Evolutionary conservation across 2,329 filamentous ascomycete genomes (phyloP).

Genomic region (Claviceps quebecensis): DNA sequence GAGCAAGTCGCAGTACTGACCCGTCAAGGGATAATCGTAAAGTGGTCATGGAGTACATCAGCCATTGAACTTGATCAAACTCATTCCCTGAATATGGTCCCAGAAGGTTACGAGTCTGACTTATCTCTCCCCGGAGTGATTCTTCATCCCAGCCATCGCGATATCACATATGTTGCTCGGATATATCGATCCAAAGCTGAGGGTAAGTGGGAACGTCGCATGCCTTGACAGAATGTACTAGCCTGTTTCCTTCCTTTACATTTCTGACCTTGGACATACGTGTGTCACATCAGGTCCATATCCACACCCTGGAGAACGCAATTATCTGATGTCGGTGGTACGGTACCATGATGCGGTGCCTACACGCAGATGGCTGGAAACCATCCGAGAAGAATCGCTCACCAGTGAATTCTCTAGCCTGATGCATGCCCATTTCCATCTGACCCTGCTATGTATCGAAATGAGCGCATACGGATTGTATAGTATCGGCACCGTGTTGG

Average conservation of each 20-base stretch:
- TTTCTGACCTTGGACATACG: not conserved
- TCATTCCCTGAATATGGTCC: not conserved
- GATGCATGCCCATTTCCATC: not conserved
- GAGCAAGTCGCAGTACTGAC: constrained; percentile 12
- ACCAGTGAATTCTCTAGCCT: no score
- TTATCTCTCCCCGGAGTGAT: constrained; percentile 1
- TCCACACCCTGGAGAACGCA: not conserved
- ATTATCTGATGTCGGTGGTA: constrained; percentile 2
- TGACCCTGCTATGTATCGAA: not conserved
- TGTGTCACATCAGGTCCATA: not conserved
- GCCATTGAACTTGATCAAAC: constrained; percentile 9
- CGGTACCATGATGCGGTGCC: not conserved
- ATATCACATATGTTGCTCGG: constrained; percentile 1
- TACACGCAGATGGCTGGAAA: not conserved
- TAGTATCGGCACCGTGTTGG: not conserved
- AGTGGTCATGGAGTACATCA: constrained; percentile 11
- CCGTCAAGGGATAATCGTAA: constrained; percentile 9
- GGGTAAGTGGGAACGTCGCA: not conserved
- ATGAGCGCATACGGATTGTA: constrained; percentile 4
- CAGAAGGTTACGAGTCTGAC: not conserved
- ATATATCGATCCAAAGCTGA: not conserved
- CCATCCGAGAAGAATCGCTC: not conserved
- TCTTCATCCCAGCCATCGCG: not conserved
- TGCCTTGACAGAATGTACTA: not conserved
- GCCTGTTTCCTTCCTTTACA: not conserved